A percentile compares a stretch with the other conserved stretches of the same genome.
Conservation (phyloP, 768 basidiomycete species). For the Xanthoconium stramineum region DNA sequence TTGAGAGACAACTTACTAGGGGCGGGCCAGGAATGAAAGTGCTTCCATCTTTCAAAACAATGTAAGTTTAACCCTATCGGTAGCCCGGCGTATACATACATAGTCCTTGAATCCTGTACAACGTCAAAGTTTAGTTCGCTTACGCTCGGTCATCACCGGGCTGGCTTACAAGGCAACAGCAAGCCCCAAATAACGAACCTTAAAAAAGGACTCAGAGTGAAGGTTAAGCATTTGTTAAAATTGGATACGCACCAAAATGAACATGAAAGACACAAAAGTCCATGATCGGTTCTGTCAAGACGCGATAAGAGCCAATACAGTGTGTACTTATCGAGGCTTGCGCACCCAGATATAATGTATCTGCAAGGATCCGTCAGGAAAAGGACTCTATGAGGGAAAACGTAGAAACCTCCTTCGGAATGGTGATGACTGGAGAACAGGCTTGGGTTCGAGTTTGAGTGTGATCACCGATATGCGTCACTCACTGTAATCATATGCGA, state of each 20-base stretch:
- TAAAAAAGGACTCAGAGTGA: neutral
- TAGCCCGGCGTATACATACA: conserved; percentile 3
- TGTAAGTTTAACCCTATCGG: neutral
- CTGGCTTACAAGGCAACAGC: conserved; percentile 9
- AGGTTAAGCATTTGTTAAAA: neutral
- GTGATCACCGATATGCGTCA: neutral
- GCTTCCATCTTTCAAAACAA: conserved; percentile 8
- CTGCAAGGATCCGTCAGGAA: conserved; percentile 6
- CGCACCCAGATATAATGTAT: conserved; percentile 21
- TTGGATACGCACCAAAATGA: conserved; percentile 13
- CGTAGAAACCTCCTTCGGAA: conserved; percentile 15
- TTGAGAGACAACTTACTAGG: neutral
- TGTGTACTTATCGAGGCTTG: neutral
- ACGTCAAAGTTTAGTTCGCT: neutral
- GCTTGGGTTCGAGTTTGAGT: neutral
- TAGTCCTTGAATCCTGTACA: conserved; percentile 1
- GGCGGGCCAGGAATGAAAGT: conserved; percentile 19
- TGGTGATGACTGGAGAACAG: conserved; percentile 11
- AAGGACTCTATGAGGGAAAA: neutral
- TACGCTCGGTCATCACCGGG: neutral
- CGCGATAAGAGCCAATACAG: neutral
- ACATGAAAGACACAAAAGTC: conserved; percentile 13
- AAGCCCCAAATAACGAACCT: conserved; percentile 23
- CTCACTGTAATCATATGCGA: conserved; percentile 23
- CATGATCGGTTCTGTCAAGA: conserved; percentile 13